phyloP scores from a whole-genome alignment of 495 filamentous ascomycete species.

The Tetracladium marchalianum region DNA sequence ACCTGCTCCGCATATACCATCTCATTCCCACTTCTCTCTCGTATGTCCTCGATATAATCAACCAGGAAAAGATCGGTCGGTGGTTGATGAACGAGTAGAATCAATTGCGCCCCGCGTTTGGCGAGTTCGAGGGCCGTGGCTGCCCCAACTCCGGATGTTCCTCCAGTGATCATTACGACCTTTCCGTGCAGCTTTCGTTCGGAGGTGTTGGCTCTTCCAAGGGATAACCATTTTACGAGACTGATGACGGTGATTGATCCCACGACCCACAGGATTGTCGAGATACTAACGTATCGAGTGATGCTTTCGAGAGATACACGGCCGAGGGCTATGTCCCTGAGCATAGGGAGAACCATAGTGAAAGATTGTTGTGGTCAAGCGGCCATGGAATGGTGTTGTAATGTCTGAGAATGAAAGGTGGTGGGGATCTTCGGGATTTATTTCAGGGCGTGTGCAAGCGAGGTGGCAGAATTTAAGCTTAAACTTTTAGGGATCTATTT shows the following conservation, averaged over 20 bases:
- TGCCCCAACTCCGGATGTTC: conserved; percentile 89
- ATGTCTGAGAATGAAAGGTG: not conserved
- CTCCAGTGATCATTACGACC: conserved; percentile 89
- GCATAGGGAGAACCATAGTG: conserved; percentile 44
- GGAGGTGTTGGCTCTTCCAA: conserved; percentile 61
- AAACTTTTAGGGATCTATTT: not conserved
- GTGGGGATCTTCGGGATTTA: not conserved
- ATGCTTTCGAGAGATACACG: conserved; percentile 49
- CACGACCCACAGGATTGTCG: conserved; percentile 45
- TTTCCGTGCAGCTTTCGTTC: conserved; percentile 88
- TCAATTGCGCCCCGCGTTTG: conserved; percentile 74
- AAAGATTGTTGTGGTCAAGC: not conserved
- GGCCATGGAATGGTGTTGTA: not conserved
- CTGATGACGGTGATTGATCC: conserved; percentile 50
- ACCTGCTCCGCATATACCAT: conserved; percentile 93
- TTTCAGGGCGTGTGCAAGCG: not conserved
- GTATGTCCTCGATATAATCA: conserved; percentile 86
- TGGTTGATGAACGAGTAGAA: conserved; percentile 77
- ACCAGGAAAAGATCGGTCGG: conserved; percentile 78
- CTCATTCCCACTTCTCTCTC: conserved; percentile 68
- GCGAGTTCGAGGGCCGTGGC: conserved; percentile 65
- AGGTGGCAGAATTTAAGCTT: conserved; percentile 13
- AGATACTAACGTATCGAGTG: conserved; percentile 23
- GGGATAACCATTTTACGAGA: conserved; percentile 67
- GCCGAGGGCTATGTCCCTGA: conserved; percentile 39